A percentile compares a stretch with the other conserved stretches of the same genome.
phyloP scores from a whole-genome alignment of 208 protist genomes.

The Novymonas esmeraldas region DNA sequence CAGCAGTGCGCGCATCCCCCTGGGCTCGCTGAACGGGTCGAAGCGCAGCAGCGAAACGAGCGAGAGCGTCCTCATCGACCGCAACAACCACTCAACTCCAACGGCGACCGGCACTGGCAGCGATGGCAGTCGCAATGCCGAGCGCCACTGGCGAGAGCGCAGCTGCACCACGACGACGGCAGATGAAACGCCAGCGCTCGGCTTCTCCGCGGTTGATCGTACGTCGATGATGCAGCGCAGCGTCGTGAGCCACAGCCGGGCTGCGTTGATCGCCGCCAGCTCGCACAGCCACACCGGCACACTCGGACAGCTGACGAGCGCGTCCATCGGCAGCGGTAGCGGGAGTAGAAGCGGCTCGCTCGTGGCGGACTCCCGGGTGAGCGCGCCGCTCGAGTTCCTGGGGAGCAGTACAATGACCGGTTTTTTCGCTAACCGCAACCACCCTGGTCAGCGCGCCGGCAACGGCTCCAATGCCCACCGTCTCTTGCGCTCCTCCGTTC shows the following conservation, averaged over 20 bases:
- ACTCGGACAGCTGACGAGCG: not conserved
- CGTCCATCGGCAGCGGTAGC: slow-evolving; percentile 4
- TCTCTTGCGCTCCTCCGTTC: not conserved
- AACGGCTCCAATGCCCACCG: slow-evolving; percentile 2
- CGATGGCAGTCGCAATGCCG: slow-evolving; percentile 9
- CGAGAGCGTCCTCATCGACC: slow-evolving; percentile 5
- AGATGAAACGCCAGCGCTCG: slow-evolving; percentile 14
- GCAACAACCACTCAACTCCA: slow-evolving; percentile 4
- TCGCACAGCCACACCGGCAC: slow-evolving; percentile 7
- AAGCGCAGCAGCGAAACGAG: slow-evolving; percentile 14
- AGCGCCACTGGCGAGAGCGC: slow-evolving; percentile 7
- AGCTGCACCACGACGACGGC: slow-evolving; percentile 6
- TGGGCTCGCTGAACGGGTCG: slow-evolving; percentile 6
- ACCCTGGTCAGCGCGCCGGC: not conserved
- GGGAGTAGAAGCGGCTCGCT: slow-evolving; percentile 8
- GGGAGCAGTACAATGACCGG: slow-evolving; percentile 11
- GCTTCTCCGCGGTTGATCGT: slow-evolving; percentile 12
- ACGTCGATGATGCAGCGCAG: slow-evolving; percentile 14
- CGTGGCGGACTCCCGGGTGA: slow-evolving; percentile 4
- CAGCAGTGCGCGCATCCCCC: slow-evolving; percentile 12
- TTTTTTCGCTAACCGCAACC: not conserved
- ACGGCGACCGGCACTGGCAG: not conserved
- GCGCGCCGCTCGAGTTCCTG: slow-evolving; percentile 19
- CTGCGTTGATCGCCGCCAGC: not conserved
- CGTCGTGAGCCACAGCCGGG: not conserved